Base-by-base conservation (phyloP, 2,329 filamentous ascomycete species). In the Pyricularia sp. region DNA sequence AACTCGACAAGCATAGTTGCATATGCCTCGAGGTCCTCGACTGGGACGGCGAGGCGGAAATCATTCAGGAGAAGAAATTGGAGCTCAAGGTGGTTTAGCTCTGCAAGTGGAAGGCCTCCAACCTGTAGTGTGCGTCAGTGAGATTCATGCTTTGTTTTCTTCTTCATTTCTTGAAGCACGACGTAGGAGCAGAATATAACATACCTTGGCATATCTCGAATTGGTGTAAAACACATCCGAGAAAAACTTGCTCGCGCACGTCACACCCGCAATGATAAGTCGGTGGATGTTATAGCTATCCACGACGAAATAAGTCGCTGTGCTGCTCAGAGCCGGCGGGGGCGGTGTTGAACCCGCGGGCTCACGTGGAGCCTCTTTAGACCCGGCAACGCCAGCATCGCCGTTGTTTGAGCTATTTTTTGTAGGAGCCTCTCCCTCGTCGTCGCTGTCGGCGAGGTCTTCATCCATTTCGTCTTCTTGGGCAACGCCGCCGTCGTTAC, bases 251-350 rank as follows among this genome's bases (percentile, higher is more conserved):
- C 93, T 97, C 5, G 94, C 93, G 76, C 94, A 97, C 3, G 94
- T 99, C 60, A 99, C 94, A 44, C 93, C 94, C 2, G 94, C 91
- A 73, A 99, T 99, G 65, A 97, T 93, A 65, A 99, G 81, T 65
- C 94, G 88, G 74, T 99, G 94, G 68, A 99, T 97, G 77, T 99
- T 99, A 79, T 94, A 99, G 78, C 94, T 97, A 77, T 99, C 94
- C 12, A 97, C 94, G 55, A 97, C 93, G 73, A 99, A 97, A 66
- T 84, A 86, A 9, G 83, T 84, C 5, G 81, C 80, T 24, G 62
- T 57, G 62, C 62, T 59, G 69, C 55, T 55, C 4, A 49, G 12
- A 26, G 40, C 13, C 22, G 40, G 40, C 35, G 12, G 33, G 19
- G 44, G 31, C 22, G 61, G 31, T 28, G 22, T 28, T n/a, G 61